Base-by-base conservation (phyloP, 2,329 filamentous ascomycete species). In the Ophiocordyceps robertsii region DNA sequence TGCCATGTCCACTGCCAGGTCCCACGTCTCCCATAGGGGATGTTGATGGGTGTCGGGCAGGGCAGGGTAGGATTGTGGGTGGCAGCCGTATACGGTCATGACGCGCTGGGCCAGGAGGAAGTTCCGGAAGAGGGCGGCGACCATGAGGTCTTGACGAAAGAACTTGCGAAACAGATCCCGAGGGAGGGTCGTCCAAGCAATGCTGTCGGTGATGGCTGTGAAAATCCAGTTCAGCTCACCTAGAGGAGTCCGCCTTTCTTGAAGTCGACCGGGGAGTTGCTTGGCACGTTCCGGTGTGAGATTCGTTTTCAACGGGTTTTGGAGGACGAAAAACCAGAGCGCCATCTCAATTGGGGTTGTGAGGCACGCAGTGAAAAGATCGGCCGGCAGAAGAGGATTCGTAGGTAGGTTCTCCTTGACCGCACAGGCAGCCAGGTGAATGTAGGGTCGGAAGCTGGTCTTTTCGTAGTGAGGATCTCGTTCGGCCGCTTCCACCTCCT, bases 191-290 rank as follows among this genome's bases (percentile, higher is more conserved):
- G 94, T 96, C 92, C 92, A 98, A 0, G 92, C 92, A 54, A 98
- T 98, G 1, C 90, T 96, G 59, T 98, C 92, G 0, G 92, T 98
- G 50, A 98, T 96, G 43, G 92, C 92, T 1, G 92, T 98, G 57
- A 98, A 96, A 31, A 98, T 98, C 92, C 92, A 98, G 56, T 98
- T 98, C 13, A 98, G 70, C 64, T 98, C 92, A 47, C 92, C 92
- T 30, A 98, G 73, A 9, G 92, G 92, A 40, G 92, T 96, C 56
- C 92, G 75, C 46, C 92, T 77, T 63, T 98, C 92, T 56, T 95
- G 90, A 36, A 96, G 75, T 47, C 88, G 81, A 30, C 92, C 92
- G 3, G 90, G 89, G 16, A 98, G 82, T 54, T 87, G 85, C 60
- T 87, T 84, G 36, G 90, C 89, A 52, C 90, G 77, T 46, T 92